Evolutionary conservation across 1,284 basidiomycete genomes (phyloP), one percentile per base, ranked within the genome.

Genomic region (Trametes sp.): DNA sequence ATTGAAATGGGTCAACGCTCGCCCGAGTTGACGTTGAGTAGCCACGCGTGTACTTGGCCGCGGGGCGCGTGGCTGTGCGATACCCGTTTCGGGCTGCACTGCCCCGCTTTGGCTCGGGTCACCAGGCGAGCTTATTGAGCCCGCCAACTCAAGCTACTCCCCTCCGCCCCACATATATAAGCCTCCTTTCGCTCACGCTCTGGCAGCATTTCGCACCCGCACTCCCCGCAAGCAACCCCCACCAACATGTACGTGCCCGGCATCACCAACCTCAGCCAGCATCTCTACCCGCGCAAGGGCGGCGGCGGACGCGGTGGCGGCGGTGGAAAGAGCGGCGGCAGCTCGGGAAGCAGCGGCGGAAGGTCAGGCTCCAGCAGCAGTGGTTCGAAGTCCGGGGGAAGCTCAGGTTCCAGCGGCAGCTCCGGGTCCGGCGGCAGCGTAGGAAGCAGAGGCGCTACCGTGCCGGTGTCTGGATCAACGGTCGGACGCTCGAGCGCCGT

Each of bases 181-280:
- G 23, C n/a, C 23, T 11, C 42, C n/a, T n/a, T n/a, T 26, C 36
- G 1, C 21, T 21, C 44, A 46, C 59, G 41, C 35, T 44, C 59
- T 51, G 38, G 53, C 28, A 60, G 57, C 57, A 51, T 4, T 9
- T 19, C 38, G n/a, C n/a, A 41, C 38, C 38, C 38, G 16, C 38
- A 19, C 38, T 19, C 4, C 16, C 35, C 10, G 35, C 35, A 31
- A 14, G 33, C 21, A 28, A 53, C 23, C 11, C 2, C 33, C 14
- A 26, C 31, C 61, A 23, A 57, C 42, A 68, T 80, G 75, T 76
- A 71, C 69, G 66, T 81, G 35, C 77, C 81, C 16, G 67, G 75
- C 55, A 49, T 80, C 21, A 70, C 74, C 2, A 49, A 69, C n/a
- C 61, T 48, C 38, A 56, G 52, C 42, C 63, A 70, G 57, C 66